phyloP scores from a whole-genome alignment of 225 moss, liverwort and hornwort genomes.

The Bryum argenteum region DNA sequence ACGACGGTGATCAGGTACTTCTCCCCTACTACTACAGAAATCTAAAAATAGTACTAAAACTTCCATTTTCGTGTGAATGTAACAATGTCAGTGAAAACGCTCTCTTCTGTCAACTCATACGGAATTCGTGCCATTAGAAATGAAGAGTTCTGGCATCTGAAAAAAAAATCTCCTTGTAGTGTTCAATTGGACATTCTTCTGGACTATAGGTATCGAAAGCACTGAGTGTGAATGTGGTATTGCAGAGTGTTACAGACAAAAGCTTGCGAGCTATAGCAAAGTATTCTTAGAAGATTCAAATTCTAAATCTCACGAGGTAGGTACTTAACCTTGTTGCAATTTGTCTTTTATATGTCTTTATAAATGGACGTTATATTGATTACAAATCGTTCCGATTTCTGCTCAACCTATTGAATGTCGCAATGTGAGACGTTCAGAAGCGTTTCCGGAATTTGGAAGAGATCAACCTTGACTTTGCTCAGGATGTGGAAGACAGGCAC shows the following conservation, averaged over 20 bases:
- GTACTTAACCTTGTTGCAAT: conserved; percentile 20
- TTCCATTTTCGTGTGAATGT: no score
- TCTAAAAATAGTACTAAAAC: no score
- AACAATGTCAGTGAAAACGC: no score
- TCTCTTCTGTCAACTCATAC: no score
- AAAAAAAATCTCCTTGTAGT: no score
- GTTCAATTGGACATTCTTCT: conserved; percentile 9
- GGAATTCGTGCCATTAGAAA: no score
- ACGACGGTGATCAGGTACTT: no score
- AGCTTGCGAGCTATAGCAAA: conserved; percentile 60
- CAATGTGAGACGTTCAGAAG: conserved; percentile 46
- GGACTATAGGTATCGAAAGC: conserved; percentile 1
- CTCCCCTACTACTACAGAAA: no score
- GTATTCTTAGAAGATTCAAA: conserved; percentile 58
- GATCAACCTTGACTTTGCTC: conserved; percentile 95
- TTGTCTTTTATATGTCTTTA: not conserved
- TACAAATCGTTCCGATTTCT: no score
- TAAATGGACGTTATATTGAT: not conserved
- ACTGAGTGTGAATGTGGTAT: conserved; percentile 28
- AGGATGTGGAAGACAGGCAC: conserved; percentile 82
- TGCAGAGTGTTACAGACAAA: conserved; percentile 72
- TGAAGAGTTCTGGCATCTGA: no score
- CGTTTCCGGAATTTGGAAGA: conserved; percentile 75
- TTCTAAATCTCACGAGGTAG: conserved; percentile 87
- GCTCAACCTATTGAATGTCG: conserved; percentile 19